Evolutionary conservation across 306 rosid genomes (phyloP).

Genomic region (Corylus heterophylla): DNA sequence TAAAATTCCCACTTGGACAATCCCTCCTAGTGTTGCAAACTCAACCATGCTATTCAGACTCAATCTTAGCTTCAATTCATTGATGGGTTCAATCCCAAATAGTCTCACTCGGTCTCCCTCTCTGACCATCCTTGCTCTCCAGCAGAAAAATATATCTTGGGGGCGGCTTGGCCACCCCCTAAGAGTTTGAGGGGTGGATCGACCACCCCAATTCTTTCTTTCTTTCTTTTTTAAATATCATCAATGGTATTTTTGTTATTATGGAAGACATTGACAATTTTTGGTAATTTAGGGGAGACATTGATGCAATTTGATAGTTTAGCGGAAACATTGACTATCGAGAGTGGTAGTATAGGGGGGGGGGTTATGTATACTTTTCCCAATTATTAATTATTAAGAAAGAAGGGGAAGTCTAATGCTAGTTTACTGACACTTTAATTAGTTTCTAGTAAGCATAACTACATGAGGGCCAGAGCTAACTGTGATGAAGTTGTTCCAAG

Average conservation of each 20-base stretch:
- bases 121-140: conserved; percentile 62
- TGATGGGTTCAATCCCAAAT: conserved; percentile 71
- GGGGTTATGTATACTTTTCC: too few relatives aligned
- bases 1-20: conserved; percentile 62
- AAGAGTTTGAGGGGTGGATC: too few relatives aligned
- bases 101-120: conserved; percentile 52
- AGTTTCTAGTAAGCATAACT: not conserved
- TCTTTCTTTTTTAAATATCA: too few relatives aligned
- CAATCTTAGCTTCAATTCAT: conserved; percentile 77
- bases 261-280: too few relatives aligned
- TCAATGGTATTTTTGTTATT: too few relatives aligned
- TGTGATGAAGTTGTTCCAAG: not conserved
- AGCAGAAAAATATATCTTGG: conserved; percentile 67
- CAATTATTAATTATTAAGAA: not conserved
- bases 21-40: conserved; percentile 69
- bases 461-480: not conserved
- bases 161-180: too few relatives aligned
- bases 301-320: too few relatives aligned
- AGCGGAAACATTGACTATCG: too few relatives aligned
- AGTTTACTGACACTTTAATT: not conserved
- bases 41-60: conserved; percentile 65
- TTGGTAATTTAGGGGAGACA: too few relatives aligned
- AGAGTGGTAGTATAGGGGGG: too few relatives aligned
- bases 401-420: not conserved
- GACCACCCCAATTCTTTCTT: too few relatives aligned